Percentiles rank a stretch among this genome's conserved stretches.
phyloP scores from a whole-genome alignment of 164 flowering plant genomes.

The Stephania yunnanensis region DNA sequence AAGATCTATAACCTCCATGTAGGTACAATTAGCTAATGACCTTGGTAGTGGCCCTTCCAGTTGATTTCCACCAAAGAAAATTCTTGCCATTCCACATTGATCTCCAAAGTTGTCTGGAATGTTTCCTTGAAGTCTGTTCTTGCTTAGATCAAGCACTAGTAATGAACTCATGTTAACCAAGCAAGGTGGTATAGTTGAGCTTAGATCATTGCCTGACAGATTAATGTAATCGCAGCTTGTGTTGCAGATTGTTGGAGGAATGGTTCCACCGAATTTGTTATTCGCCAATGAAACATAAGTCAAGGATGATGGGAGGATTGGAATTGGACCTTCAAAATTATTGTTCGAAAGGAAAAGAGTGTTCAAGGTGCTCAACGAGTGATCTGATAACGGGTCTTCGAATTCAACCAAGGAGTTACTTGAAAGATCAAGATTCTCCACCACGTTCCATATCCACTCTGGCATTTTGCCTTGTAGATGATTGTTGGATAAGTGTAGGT shows the following conservation, averaged over 20 bases:
- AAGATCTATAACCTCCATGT: slow-evolving; percentile 46
- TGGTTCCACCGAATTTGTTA: too few species aligned
- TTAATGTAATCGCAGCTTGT: too few species aligned
- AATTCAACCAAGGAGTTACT: not conserved
- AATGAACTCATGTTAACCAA: too few species aligned
- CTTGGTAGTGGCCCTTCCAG: slow-evolving; percentile 36
- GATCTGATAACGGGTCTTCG: not conserved
- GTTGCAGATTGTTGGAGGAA: too few species aligned
- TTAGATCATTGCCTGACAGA: too few species aligned
- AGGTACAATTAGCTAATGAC: slow-evolving; percentile 41
- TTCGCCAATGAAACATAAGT: too few species aligned
- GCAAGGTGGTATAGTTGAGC: too few species aligned
- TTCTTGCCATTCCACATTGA: too few species aligned
- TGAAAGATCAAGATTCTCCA: slow-evolving; percentile 15
- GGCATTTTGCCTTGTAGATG: not conserved
- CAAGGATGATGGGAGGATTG: slow-evolving; percentile 9
- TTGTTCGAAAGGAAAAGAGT: not conserved
- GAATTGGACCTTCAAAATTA: slow-evolving; percentile 30
- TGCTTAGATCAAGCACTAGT: too few species aligned
- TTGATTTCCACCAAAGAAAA: too few species aligned
- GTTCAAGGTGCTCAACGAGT: not conserved
- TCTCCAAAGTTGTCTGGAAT: too few species aligned
- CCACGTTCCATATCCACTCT: not conserved
- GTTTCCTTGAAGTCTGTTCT: too few species aligned
- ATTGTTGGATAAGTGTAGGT: not conserved